Conservation (phyloP, 345 rosid species). For the Sonneratia alba region DNA sequence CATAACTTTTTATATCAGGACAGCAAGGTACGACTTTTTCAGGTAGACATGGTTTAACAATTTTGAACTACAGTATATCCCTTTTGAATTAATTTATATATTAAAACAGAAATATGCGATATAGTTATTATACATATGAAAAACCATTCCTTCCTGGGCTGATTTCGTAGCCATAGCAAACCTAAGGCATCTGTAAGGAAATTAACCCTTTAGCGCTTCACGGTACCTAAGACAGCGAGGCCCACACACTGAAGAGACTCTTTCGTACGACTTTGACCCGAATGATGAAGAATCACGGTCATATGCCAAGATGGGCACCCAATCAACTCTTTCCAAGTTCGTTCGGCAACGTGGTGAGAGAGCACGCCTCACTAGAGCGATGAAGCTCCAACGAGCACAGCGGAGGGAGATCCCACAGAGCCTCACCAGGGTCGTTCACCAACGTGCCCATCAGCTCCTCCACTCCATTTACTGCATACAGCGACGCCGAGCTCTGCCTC, state of each 20-base stretch:
- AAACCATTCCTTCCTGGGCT: too few relatives aligned
- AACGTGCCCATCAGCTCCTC: constrained; percentile 47
- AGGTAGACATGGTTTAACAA: too few relatives aligned
- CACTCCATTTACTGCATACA: constrained; percentile 60
- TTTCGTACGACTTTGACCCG: not conserved
- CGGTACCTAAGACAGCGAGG: not conserved
- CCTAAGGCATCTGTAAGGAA: too few relatives aligned
- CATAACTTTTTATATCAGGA: too few relatives aligned
- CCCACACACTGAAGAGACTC: not conserved
- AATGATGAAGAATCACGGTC: not conserved
- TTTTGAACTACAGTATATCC: too few relatives aligned
- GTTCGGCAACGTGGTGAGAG: not conserved
- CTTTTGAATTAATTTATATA: too few relatives aligned
- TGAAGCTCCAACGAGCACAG: constrained; percentile 34
- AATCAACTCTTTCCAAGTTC: not conserved
- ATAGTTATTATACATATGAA: too few relatives aligned
- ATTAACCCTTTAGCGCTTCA: too few relatives aligned
- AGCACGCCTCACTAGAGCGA: constrained; percentile 11
- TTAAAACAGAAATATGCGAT: too few relatives aligned
- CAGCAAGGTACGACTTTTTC: too few relatives aligned
- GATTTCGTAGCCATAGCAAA: too few relatives aligned
- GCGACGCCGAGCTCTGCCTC: constrained; percentile 59
- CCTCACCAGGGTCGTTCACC: constrained; percentile 37
- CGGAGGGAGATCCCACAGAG: constrained; percentile 70
- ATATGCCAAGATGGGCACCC: not conserved